Base-by-base conservation (phyloP, 352 stramenopile species). In the Phytophthora ramorum region DNA sequence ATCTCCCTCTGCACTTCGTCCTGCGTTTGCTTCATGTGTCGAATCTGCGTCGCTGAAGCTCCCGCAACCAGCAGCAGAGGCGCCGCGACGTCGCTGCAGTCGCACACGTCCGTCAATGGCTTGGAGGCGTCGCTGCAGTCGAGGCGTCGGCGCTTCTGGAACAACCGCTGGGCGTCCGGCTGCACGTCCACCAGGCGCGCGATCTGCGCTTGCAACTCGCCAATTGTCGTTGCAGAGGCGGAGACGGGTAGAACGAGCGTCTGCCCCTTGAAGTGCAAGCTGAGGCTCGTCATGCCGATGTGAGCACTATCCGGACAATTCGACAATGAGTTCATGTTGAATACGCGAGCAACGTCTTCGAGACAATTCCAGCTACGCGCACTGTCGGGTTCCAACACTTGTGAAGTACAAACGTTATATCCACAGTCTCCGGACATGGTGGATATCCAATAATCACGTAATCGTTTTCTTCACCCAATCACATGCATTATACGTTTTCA, bases 101-200 rank as follows among this genome's bases (percentile, higher is more conserved):
- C 63, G 30, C 78, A 87, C 10, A 73, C 66, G 16, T 76, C 61
- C 1, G 28, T 44, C 9, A 81, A 46, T 6, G 57, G 37, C 24
- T 28, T 57, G 4, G 17, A 46, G 20, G 30, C 8, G 52, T 75
- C 55, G 24, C 60, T 72, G 45, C 63, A 71, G 47, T 89, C 70
- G 13, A 92, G 43, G 30, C 80, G 76, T 10, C 73, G 77, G 44
- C 78, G 82, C 44, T 78, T 71, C 58, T 87, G 71, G 63, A 92
- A 89, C 28, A 88, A 66, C 35, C 84, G 75, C 66, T 91, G 84
- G 4, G 71, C 70, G 4, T 91, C 84, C 12, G 10, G 38, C 3
- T 71, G 41, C 0, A 90, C 67, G 22, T 30, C 22, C 22, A 82
- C 51, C 22, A 68, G 40, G 7, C 35, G 19, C 40, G 71, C 64